A percentile compares a stretch with the other conserved stretches of the same genome.
These are phyloP conservation scores for Colletotrichum lini DNA, from an alignment of 2,329 filamentous ascomycete genomes.

Conservation along the genomic window DNA sequence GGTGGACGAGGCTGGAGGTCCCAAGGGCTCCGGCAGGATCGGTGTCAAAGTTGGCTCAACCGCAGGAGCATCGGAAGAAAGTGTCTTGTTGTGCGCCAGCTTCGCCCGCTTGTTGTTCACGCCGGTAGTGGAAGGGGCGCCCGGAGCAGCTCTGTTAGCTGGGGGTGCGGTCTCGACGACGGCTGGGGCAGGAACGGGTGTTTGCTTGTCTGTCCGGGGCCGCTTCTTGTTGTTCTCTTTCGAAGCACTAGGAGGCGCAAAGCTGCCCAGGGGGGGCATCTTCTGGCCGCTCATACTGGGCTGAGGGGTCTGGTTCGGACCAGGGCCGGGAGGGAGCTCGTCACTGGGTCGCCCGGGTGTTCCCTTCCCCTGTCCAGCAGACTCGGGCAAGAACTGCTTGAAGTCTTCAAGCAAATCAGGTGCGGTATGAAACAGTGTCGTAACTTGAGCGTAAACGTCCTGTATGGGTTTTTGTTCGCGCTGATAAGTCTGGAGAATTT, in stretches of 20 bases:
- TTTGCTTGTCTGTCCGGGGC: slow-evolving; percentile 72
- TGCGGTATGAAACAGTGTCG: slow-evolving; percentile 90
- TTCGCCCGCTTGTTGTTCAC: slow-evolving; percentile 77
- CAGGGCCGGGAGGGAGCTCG: slow-evolving; percentile 67
- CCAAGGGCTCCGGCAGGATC: slow-evolving; percentile 87
- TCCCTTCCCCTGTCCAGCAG: slow-evolving; percentile 69
- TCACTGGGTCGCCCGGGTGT: slow-evolving; percentile 73
- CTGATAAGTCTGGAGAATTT: slow-evolving; percentile 98
- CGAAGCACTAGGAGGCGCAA: slow-evolving; percentile 86
- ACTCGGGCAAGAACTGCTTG: slow-evolving; percentile 97
- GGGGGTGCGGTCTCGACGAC: slow-evolving; percentile 60
- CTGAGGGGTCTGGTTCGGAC: slow-evolving; percentile 69
- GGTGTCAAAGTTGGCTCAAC: slow-evolving; percentile 92
- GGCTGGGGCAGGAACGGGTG: slow-evolving; percentile 63
- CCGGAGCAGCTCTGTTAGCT: slow-evolving; percentile 43
- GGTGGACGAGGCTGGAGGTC: slow-evolving; percentile 80
- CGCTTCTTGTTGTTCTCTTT: slow-evolving; percentile 91
- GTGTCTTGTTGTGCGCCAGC: slow-evolving; percentile 75
- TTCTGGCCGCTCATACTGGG: slow-evolving; percentile 73
- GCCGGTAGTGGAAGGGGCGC: slow-evolving; percentile 50
- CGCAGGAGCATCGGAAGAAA: slow-evolving; percentile 69
- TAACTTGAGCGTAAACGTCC: slow-evolving; percentile 98
- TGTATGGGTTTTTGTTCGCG: slow-evolving; percentile 98
- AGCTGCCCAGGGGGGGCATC: slow-evolving; percentile 95
- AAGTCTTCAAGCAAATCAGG: slow-evolving; percentile 98